Evolutionary conservation across 2,329 filamentous ascomycete species (phyloP).

Genomic region (Cylindrodendrum hubeiense): DNA sequence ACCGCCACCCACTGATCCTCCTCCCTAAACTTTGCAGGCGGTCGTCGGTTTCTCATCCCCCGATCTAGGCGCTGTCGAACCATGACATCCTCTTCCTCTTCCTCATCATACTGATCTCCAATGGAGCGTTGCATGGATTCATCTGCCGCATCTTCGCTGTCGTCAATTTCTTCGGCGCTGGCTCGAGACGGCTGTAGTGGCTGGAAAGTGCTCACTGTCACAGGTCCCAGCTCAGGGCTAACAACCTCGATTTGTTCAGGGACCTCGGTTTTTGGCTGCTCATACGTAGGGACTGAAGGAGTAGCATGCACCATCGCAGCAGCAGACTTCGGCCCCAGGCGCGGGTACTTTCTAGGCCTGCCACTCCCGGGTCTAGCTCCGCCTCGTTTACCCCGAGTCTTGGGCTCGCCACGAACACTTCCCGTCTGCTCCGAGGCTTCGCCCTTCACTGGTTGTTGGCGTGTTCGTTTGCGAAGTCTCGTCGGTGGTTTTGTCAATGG

Average conservation of each 20-base stretch:
- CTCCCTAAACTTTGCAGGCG: conserved; percentile 52
- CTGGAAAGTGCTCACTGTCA: neutral
- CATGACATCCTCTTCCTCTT: conserved; percentile 49
- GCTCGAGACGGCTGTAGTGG: neutral
- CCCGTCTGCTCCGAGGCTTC: conserved; percentile 18
- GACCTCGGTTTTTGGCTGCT: conserved; percentile 29
- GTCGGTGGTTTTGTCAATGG: conserved; percentile 30
- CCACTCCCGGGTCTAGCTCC: conserved; percentile 55
- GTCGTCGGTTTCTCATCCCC: conserved; percentile 47
- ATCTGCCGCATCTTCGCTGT: conserved; percentile 45
- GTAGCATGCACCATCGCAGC: conserved; percentile 11
- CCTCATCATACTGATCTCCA: conserved; percentile 35
- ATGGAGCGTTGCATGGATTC: conserved; percentile 31
- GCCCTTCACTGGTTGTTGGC: conserved; percentile 27
- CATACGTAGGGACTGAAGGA: conserved; percentile 12
- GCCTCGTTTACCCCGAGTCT: conserved; percentile 52
- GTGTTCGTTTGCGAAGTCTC: conserved; percentile 44
- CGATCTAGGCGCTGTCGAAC: conserved; percentile 44
- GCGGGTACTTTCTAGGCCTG: conserved; percentile 54
- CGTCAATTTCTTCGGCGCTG: conserved; percentile 45
- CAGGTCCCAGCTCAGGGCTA: neutral
- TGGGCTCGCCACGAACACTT: conserved; percentile 40
- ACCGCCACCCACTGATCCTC: conserved; percentile 41
- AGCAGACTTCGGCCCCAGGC: conserved; percentile 37
- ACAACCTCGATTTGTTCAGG: neutral